Conservation (phyloP, 208 protist genomes). For the Crithidia expoeki region DNA sequence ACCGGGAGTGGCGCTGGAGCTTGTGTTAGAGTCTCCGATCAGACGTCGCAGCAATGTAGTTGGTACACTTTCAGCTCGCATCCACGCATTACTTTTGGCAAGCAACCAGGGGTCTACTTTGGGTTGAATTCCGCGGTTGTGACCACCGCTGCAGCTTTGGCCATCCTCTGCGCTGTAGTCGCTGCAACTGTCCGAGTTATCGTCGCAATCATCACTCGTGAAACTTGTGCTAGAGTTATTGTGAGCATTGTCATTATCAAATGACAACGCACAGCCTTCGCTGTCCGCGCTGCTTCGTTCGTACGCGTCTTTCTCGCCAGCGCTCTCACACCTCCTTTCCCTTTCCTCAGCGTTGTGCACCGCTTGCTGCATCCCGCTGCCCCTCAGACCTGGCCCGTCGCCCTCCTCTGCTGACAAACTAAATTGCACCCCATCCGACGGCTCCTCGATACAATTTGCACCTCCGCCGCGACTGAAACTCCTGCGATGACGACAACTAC, state of each 20-base stretch:
- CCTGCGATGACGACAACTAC: neutral
- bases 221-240: neutral
- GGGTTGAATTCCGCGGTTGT: neutral
- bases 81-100: constrained; percentile 13
- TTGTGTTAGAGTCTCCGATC: neutral
- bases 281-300: neutral
- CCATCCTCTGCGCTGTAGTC: neutral
- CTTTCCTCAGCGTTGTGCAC: neutral
- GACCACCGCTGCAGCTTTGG: neutral
- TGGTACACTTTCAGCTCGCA: constrained; percentile 27
- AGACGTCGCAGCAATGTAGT: constrained; percentile 16
- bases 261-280: neutral
- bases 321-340: no score
- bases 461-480: neutral
- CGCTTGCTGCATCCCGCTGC: neutral
- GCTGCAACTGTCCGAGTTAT: no score
- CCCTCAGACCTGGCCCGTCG: neutral
- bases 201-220: neutral
- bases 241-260: neutral
- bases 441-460: neutral
- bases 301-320: neutral
- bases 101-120: constrained; percentile 2
- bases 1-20: neutral
- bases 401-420: neutral
- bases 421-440: constrained; percentile 3